Conservation (phyloP, 495 filamentous ascomycete genomes). For the Cladorrhinum samala region DNA sequence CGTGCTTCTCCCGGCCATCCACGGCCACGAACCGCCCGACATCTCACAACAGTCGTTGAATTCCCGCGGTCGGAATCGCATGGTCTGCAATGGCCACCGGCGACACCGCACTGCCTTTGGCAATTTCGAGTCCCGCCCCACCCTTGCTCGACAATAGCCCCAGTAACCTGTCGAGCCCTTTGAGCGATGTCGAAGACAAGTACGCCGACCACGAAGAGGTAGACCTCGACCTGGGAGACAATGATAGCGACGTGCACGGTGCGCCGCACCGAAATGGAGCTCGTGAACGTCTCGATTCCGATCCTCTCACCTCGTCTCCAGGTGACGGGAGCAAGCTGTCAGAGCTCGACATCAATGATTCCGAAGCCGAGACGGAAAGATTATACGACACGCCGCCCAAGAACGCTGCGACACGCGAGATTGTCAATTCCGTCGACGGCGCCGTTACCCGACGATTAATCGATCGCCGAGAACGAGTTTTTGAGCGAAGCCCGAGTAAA, state of each 20-base stretch:
- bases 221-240: conserved; percentile 34
- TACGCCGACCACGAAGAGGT: conserved; percentile 42
- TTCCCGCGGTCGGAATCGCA: conserved; percentile 10
- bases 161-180: conserved; percentile 53
- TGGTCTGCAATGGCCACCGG: conserved; percentile 39
- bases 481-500: conserved; percentile 63
- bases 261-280: conserved; percentile 52
- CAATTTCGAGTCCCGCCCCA: conserved; percentile 40
- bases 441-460: conserved; percentile 29
- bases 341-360: conserved; percentile 68
- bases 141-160: conserved; percentile 32
- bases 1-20: conserved; percentile 8
- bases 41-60: conserved; percentile 7
- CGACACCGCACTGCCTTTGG: conserved; percentile 39
- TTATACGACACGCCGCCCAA: conserved; percentile 88
- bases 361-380: conserved; percentile 96
- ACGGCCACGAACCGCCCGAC: conserved; percentile 10
- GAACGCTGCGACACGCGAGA: conserved; percentile 55
- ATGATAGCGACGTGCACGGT: conserved; percentile 6
- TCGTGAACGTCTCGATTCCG: conserved; percentile 36
- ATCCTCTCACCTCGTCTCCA: conserved; percentile 22
- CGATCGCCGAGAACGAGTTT: conserved; percentile 30
- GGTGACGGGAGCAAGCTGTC: conserved; percentile 38
- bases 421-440: conserved; percentile 42
- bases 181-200: conserved; percentile 88